Percentiles rank a stretch among this genome's conserved stretches.
phyloP scores from a whole-genome alignment of 805 yeast genomes.

The Saccharomycopsis sp. region DNA sequence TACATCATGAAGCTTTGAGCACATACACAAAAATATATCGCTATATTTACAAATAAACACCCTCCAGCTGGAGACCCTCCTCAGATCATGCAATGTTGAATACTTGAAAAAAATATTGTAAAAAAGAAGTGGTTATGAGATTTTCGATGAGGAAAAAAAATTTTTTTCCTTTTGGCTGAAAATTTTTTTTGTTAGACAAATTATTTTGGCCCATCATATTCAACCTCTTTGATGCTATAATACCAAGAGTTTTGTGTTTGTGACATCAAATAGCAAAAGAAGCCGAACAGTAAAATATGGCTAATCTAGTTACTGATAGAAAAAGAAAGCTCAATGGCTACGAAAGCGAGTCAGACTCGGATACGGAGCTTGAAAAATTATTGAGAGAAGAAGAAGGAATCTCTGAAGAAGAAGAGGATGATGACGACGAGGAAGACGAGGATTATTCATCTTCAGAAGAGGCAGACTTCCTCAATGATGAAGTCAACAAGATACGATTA shows the following conservation, averaged over 20 bases:
- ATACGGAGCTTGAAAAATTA: conserved; percentile 57
- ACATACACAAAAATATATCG: too few species aligned
- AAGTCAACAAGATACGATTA: conserved; percentile 44
- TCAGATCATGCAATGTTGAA: background rate
- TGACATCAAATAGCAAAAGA: too few species aligned
- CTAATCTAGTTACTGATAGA: background rate
- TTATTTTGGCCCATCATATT: background rate
- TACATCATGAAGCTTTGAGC: too few species aligned
- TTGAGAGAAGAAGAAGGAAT: conserved; percentile 45
- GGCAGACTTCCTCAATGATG: conserved; percentile 40
- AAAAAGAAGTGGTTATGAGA: background rate
- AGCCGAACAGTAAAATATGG: background rate
- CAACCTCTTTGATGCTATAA: background rate
- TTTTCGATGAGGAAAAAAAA: background rate
- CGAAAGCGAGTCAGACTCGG: conserved; percentile 36
- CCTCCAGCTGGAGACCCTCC: too few species aligned
- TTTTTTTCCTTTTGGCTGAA: background rate
- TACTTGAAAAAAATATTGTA: background rate
- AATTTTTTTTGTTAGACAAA: background rate
- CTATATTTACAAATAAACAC: too few species aligned
- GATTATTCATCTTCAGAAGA: conserved; percentile 37
- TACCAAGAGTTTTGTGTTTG: too few species aligned
- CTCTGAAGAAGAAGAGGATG: conserved; percentile 22
- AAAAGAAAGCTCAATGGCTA: background rate
- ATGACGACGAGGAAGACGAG: conserved; percentile 30